phyloP scores from a whole-genome alignment of 2,329 filamentous ascomycete genomes.

The Trichoderma semiorbis region DNA sequence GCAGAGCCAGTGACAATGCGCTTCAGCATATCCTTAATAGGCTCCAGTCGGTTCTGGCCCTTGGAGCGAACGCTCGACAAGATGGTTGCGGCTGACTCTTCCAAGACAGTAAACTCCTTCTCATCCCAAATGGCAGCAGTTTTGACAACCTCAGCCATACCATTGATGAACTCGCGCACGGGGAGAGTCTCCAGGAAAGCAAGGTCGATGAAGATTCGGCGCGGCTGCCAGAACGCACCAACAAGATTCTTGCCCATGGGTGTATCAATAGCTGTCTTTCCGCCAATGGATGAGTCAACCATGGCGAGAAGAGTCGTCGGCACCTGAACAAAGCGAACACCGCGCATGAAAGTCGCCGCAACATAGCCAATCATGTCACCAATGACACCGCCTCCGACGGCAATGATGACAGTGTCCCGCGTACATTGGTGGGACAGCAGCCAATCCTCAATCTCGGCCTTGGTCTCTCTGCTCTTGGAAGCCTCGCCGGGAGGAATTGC shows the following conservation, averaged over 20 bases:
- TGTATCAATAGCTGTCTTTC: constrained; percentile 97
- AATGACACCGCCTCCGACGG: constrained; percentile 92
- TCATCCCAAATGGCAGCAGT: constrained; percentile 96
- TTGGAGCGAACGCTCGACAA: constrained; percentile 44
- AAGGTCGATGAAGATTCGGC: constrained; percentile 90
- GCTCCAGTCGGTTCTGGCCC: constrained; percentile 58
- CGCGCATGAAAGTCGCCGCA: constrained; percentile 97
- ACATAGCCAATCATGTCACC: constrained; percentile 98
- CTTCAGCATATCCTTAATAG: constrained; percentile 68
- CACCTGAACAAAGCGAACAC: constrained; percentile 92
- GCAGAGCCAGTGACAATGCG: constrained; percentile 84
- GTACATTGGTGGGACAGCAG: constrained; percentile 90
- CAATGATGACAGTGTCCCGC: constrained; percentile 90
- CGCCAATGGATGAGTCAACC: constrained; percentile 98
- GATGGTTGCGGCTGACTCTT: constrained; percentile 75
- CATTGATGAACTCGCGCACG: constrained; percentile 91
- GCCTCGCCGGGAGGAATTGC: constrained; percentile 86
- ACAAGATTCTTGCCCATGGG: constrained; percentile 94
- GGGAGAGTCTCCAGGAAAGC: constrained; percentile 88
- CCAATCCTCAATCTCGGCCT: constrained; percentile 97
- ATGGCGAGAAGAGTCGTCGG: constrained; percentile 92
- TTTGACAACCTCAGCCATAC: constrained; percentile 98
- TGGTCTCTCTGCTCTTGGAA: constrained; percentile 89
- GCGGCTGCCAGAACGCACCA: constrained; percentile 94
- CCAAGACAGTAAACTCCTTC: constrained; percentile 76